phyloP scores from a whole-genome alignment of 495 filamentous ascomycete genomes.

The Aspergillus haitiensis region DNA sequence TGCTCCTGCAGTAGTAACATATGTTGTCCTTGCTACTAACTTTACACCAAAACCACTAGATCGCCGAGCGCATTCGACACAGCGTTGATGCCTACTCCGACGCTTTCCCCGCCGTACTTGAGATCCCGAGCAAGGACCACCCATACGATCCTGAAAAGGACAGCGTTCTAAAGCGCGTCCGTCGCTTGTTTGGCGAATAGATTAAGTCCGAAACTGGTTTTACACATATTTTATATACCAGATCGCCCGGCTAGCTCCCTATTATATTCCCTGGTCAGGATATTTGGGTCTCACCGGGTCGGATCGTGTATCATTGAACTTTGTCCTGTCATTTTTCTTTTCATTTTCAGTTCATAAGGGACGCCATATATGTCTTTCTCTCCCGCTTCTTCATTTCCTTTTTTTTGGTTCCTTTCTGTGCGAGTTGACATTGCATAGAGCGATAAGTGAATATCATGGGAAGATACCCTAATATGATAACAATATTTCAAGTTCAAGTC shows the following conservation, averaged over 20 bases:
- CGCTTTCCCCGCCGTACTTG: slow-evolving; percentile 65
- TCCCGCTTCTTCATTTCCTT: not conserved
- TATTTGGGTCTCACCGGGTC: not conserved
- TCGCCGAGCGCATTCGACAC: slow-evolving; percentile 90
- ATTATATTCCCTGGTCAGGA: slow-evolving; percentile 3
- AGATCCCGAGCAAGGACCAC: slow-evolving; percentile 99
- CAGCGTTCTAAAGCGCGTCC: slow-evolving; percentile 88
- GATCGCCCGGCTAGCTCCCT: not conserved
- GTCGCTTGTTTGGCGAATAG: slow-evolving; percentile 89
- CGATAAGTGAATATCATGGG: slow-evolving; percentile 10
- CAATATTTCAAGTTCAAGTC: slow-evolving; percentile 11
- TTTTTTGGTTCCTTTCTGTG: slow-evolving; percentile 6
- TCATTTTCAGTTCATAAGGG: not conserved
- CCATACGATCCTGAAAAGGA: slow-evolving; percentile 99
- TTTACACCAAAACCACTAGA: slow-evolving; percentile 44
- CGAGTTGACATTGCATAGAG: slow-evolving; percentile 4
- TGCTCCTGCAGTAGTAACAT: too few species aligned
- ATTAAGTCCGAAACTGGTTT: not conserved
- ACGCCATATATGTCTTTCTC: not conserved
- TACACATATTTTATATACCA: slow-evolving; percentile 16
- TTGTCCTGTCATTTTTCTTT: not conserved
- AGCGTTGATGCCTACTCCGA: slow-evolving; percentile 57
- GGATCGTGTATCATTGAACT: not conserved
- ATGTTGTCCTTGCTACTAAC: slow-evolving; percentile 8
- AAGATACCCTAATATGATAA: slow-evolving; percentile 18